phyloP scores from a whole-genome alignment of 2,329 filamentous ascomycete species.

The Aspergillus brunneoviolaceus region DNA sequence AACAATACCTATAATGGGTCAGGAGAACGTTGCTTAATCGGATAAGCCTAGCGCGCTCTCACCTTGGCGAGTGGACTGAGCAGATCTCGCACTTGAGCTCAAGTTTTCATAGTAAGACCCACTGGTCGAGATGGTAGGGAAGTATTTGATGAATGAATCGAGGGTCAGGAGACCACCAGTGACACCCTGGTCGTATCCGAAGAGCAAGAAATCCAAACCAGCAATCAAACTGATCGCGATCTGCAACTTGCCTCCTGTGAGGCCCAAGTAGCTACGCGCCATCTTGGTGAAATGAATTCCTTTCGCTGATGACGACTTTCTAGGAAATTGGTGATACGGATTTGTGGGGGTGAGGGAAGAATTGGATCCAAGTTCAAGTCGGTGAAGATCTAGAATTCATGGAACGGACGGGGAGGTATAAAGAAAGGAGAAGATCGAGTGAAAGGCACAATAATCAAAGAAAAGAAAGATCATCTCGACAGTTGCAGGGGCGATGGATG shows the following conservation, averaged over 20 bases:
- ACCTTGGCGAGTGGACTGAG: constrained; percentile 41
- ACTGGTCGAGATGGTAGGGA: constrained; percentile 42
- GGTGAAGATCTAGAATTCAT: neutral
- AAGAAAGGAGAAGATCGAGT: neutral
- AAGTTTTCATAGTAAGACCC: constrained; percentile 18
- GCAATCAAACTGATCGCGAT: constrained; percentile 47
- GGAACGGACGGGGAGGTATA: neutral
- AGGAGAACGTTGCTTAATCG: neutral
- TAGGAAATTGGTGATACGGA: neutral
- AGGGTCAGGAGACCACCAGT: constrained; percentile 47
- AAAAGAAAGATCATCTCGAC: neutral
- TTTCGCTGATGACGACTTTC: neutral
- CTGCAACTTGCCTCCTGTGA: constrained; percentile 42
- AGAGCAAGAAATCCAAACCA: constrained; percentile 43
- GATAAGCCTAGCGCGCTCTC: constrained; percentile 1
- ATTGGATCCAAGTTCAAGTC: neutral
- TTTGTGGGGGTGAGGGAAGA: neutral
- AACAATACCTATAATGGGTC: constrained; percentile 32
- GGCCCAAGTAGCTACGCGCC: constrained; percentile 38
- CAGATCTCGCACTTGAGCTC: constrained; percentile 17
- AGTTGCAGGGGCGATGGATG: neutral
- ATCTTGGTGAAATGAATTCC: constrained; percentile 16
- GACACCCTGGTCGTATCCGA: constrained; percentile 44
- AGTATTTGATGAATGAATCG: constrained; percentile 41
- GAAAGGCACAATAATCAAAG: neutral